Conservation (phyloP, 2,329 filamentous ascomycete genomes). For the Lasiodiplodia hormozganensis region DNA sequence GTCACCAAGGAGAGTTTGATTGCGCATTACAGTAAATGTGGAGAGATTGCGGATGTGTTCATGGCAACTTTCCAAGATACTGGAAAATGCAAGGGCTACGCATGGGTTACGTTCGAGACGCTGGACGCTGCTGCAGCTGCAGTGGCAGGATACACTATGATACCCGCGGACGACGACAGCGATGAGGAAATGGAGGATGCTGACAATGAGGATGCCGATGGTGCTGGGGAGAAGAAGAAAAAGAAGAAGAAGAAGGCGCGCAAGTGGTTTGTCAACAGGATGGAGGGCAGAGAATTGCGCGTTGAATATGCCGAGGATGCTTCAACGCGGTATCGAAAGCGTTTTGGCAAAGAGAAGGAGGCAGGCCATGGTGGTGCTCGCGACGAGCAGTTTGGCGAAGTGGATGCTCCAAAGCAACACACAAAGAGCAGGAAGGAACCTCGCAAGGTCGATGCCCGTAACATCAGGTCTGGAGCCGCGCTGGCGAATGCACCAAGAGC, state of each 20-base stretch:
- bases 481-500: conserved; percentile 64
- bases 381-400: conserved; percentile 38
- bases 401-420: conserved; percentile 34
- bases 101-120: conserved; percentile 90
- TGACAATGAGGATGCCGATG: conserved; percentile 56
- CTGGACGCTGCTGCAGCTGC: conserved; percentile 76
- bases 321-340: conserved; percentile 88
- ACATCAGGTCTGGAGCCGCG: conserved; percentile 52
- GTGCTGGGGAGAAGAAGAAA: conserved; percentile 55
- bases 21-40: conserved; percentile 84
- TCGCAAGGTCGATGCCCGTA: conserved; percentile 53
- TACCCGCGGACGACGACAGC: conserved; percentile 67
- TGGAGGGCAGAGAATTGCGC: conserved; percentile 80
- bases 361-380: conserved; percentile 43
- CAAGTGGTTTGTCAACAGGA: conserved; percentile 83
- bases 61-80: conserved; percentile 95
- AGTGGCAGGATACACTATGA: conserved; percentile 80
- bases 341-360: conserved; percentile 65
- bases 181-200: conserved; percentile 54
- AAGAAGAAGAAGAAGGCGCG: conserved; percentile 57
- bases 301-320: conserved; percentile 95
- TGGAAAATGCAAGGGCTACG: conserved; percentile 97
- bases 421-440: conserved; percentile 39
- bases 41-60: conserved; percentile 81
- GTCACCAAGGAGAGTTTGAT: conserved; percentile 76